These are phyloP conservation scores for Ustilago tritici DNA, from an alignment of 1,284 basidiomycete genomes.

Conservation along the genomic window DNA sequence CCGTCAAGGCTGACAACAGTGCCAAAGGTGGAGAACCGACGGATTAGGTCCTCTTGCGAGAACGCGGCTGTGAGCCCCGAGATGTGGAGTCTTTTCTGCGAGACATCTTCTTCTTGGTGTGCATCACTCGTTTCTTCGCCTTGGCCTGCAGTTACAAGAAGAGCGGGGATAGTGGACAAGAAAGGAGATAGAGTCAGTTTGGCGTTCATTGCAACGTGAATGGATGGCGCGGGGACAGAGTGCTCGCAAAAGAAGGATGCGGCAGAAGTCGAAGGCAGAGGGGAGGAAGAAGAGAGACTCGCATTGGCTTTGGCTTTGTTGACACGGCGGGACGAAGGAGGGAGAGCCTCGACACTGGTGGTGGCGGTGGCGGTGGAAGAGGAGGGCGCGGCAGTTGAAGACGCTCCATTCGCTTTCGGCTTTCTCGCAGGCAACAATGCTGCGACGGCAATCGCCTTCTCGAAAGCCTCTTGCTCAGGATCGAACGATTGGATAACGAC, in stretches of 20 bases:
- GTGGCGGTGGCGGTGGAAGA: constrained; percentile 27
- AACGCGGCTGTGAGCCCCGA: constrained; percentile 60
- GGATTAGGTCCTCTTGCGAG: constrained; percentile 51
- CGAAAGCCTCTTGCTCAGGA: constrained; percentile 49
- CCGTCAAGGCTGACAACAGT: constrained; percentile 52
- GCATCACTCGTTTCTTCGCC: constrained; percentile 48
- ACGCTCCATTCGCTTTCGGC: constrained; percentile 34
- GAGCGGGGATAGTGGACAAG: not conserved
- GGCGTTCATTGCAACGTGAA: not conserved
- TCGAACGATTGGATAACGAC: constrained; percentile 54
- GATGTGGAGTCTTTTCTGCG: constrained; percentile 59
- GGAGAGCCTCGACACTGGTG: constrained; percentile 49
- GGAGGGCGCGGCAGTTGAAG: constrained; percentile 19
- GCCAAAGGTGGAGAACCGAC: constrained; percentile 60
- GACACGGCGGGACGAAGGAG: constrained; percentile 54
- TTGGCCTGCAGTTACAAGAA: constrained; percentile 31
- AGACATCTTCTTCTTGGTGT: constrained; percentile 53
- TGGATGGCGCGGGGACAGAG: not conserved
- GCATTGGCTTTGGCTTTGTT: constrained; percentile 61
- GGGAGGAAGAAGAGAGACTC: constrained; percentile 43
- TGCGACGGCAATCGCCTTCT: constrained; percentile 26
- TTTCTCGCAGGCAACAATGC: constrained; percentile 13
- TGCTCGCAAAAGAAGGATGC: not conserved
- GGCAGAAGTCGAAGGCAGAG: constrained; percentile 1
- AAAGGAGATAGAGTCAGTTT: constrained; percentile 13